Evolutionary conservation across 2,329 filamentous ascomycete species (phyloP).

Genomic region (Xylariaceae sp.): DNA sequence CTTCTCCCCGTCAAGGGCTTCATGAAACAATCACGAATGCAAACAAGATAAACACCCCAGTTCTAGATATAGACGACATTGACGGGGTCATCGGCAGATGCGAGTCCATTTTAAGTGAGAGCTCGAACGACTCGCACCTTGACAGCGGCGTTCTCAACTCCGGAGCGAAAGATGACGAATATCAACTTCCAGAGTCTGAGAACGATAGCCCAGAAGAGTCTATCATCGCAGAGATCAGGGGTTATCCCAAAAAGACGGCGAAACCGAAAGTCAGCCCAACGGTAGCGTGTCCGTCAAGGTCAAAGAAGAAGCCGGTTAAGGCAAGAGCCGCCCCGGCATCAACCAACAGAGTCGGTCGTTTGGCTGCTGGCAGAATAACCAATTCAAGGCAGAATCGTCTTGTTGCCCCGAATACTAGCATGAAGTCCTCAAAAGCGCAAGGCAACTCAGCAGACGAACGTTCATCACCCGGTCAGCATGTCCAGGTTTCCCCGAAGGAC

Average conservation of each 20-base stretch:
- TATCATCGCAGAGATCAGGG: neutral
- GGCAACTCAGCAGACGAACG: neutral
- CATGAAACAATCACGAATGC: no score
- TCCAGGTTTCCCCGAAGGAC: neutral
- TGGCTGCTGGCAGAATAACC: neutral
- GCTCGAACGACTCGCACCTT: neutral
- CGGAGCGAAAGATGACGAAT: slow-evolving; percentile 4
- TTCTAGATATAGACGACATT: neutral
- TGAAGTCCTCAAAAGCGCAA: neutral
- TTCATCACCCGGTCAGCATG: neutral
- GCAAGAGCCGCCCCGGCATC: neutral
- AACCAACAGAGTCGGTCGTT: neutral
- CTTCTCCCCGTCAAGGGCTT: neutral
- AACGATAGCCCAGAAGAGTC: slow-evolving; percentile 3
- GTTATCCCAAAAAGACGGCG: neutral
- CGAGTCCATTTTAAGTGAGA: neutral
- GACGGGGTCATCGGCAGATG: slow-evolving; percentile 6
- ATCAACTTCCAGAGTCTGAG: slow-evolving; percentile 12
- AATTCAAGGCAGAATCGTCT: neutral
- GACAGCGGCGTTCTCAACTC: neutral
- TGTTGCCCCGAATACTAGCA: neutral
- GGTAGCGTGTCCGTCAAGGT: neutral
- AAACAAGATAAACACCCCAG: no score
- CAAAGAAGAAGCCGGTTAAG: slow-evolving; percentile 8
- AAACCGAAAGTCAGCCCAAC: slow-evolving; percentile 3